Evolutionary conservation across 495 filamentous ascomycete species (phyloP).

Genomic region (Pseudomonodictys pantanalensis): DNA sequence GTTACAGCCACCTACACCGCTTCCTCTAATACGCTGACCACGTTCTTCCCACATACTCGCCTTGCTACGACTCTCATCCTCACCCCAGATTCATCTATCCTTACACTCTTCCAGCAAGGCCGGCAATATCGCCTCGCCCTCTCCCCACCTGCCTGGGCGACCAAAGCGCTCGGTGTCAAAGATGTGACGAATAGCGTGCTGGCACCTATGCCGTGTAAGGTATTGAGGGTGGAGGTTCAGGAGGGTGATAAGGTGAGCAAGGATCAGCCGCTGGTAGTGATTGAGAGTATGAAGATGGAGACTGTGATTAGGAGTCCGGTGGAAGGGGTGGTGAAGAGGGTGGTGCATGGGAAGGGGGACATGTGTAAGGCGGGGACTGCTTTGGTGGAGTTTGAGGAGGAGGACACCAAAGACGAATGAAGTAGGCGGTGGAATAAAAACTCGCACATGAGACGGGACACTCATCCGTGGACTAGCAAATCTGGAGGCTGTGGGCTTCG

Average conservation of each 20-base stretch:
- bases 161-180: constrained; percentile 79
- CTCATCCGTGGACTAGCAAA: no score
- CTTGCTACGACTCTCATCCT: constrained; percentile 76
- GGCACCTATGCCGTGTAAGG: constrained; percentile 94
- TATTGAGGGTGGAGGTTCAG: constrained; percentile 76
- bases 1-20: constrained; percentile 47
- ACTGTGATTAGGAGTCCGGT: constrained; percentile 91
- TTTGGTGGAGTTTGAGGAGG: constrained; percentile 55
- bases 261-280: constrained; percentile 86
- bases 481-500: no score
- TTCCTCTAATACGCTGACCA: constrained; percentile 45
- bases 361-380: constrained; percentile 58
- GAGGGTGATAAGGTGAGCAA: constrained; percentile 80
- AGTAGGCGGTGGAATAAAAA: not conserved
- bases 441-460: not conserved
- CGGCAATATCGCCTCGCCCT: constrained; percentile 68
- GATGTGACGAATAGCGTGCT: constrained; percentile 79
- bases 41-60: constrained; percentile 59
- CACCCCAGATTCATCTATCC: constrained; percentile 61
- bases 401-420: constrained; percentile 5
- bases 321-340: constrained; percentile 70
- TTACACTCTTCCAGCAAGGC: constrained; percentile 82
- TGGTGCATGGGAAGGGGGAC: constrained; percentile 82
- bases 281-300: constrained; percentile 99
- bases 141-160: constrained; percentile 72